Percentiles rank a stretch among this genome's conserved stretches.
Conservation (phyloP, 495 filamentous ascomycete genomes). For the Aspergillus olivimuriae region DNA sequence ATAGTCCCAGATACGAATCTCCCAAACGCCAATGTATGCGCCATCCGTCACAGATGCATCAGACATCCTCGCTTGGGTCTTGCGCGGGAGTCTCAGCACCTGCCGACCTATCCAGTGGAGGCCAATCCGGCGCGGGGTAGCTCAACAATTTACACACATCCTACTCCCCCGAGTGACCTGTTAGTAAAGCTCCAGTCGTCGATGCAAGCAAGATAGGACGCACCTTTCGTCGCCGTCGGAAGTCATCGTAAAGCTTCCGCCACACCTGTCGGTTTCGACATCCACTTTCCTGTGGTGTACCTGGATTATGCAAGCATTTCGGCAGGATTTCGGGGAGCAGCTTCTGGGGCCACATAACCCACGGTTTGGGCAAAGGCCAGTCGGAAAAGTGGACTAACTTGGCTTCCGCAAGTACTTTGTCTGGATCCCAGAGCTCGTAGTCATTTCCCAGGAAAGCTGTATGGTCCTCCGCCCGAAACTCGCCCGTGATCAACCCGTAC, state of each 20-base stretch:
- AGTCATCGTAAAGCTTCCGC: slow-evolving; percentile 67
- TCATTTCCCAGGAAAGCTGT: slow-evolving; percentile 55
- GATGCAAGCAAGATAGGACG: slow-evolving; percentile 4
- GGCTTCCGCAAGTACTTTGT: slow-evolving; percentile 54
- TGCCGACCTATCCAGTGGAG: slow-evolving; percentile 5
- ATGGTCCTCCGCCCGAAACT: slow-evolving; percentile 61
- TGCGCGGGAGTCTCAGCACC: neutral
- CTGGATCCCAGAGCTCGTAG: slow-evolving; percentile 63
- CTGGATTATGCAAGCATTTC: slow-evolving; percentile 45
- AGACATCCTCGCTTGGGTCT: neutral
- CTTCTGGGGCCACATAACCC: slow-evolving; percentile 56
- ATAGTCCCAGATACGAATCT: no score
- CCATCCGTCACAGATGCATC: neutral
- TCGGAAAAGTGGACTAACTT: slow-evolving; percentile 79
- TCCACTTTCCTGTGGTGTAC: slow-evolving; percentile 37
- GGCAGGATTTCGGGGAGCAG: slow-evolving; percentile 53
- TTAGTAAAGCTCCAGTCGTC: neutral
- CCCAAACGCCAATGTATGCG: slow-evolving; percentile 2
- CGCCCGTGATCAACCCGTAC: slow-evolving; percentile 63
- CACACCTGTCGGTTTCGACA: slow-evolving; percentile 63
- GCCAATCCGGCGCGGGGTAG: slow-evolving; percentile 40
- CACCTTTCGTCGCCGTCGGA: slow-evolving; percentile 54
- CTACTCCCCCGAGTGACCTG: slow-evolving; percentile 17
- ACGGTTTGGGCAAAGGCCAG: slow-evolving; percentile 76
- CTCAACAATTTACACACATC: slow-evolving; percentile 45